Evolutionary conservation across 768 basidiomycete species (phyloP).

Genomic region (Austroboletus eburneus): DNA sequence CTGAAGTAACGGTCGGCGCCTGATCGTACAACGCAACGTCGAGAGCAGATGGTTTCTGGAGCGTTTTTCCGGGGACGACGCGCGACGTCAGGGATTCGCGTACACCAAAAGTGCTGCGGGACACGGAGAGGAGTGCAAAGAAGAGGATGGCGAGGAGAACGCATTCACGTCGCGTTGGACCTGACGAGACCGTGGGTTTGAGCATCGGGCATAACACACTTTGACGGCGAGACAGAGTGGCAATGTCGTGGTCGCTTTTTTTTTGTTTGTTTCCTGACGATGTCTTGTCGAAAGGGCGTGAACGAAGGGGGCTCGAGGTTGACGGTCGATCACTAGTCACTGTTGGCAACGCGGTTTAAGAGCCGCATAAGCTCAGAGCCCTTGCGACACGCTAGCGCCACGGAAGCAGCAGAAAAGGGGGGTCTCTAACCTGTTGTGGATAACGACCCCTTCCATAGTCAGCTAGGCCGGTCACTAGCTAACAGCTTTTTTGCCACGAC

Average conservation of each 20-base stretch:
- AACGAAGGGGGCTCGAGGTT: neutral
- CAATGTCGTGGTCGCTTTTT: neutral
- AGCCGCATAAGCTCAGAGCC: too few relatives aligned
- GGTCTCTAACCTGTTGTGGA: neutral
- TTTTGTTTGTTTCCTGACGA: too few relatives aligned
- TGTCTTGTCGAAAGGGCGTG: too few relatives aligned
- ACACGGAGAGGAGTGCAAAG: constrained; percentile 44
- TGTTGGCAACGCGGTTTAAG: too few relatives aligned
- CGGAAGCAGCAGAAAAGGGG: neutral
- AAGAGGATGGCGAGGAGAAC: constrained; percentile 48
- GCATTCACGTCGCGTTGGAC: constrained; percentile 54
- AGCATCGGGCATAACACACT: constrained; percentile 16
- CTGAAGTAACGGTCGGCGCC: constrained; percentile 13
- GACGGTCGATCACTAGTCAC: too few relatives aligned
- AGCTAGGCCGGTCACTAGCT: too few relatives aligned
- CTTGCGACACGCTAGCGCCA: too few relatives aligned
- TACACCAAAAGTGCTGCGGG: constrained; percentile 19
- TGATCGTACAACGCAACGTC: constrained; percentile 4
- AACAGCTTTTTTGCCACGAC: too few relatives aligned
- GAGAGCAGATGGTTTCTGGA: neutral
- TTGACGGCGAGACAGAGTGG: neutral
- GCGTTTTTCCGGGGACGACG: too few relatives aligned
- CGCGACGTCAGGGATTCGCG: constrained; percentile 2
- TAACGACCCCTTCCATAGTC: too few relatives aligned
- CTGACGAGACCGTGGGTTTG: constrained; percentile 22